Evolutionary conservation across 768 basidiomycete species (phyloP).

Genomic region (Lactarius trivialis): DNA sequence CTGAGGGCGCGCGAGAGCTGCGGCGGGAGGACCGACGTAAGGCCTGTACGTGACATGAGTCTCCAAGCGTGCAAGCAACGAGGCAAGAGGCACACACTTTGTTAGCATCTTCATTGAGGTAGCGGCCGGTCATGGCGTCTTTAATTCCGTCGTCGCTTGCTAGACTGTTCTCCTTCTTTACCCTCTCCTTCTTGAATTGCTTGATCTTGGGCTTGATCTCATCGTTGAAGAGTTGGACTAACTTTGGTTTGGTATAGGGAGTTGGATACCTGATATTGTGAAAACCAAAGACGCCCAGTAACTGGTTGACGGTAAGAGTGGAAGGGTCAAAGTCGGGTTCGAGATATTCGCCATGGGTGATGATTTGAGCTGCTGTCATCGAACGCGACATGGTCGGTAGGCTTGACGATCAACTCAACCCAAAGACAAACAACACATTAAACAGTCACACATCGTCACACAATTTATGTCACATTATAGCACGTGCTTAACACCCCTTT

Average conservation of each 20-base stretch:
- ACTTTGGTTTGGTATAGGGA: constrained; percentile 69
- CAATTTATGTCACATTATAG: not conserved
- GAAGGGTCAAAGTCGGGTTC: constrained; percentile 70
- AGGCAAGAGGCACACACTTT: constrained; percentile 35
- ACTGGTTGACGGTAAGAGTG: constrained; percentile 70
- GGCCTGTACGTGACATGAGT: constrained; percentile 28
- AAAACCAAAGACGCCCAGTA: constrained; percentile 68
- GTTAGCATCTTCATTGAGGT: constrained; percentile 39
- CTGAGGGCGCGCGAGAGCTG: constrained; percentile 48
- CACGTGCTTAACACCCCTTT: constrained; percentile 4
- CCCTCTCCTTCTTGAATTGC: constrained; percentile 55
- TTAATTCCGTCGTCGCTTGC: constrained; percentile 80
- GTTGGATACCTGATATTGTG: constrained; percentile 71
- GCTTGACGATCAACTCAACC: not conserved
- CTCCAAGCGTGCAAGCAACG: constrained; percentile 12
- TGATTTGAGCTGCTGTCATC: constrained; percentile 71
- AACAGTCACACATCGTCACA: constrained; percentile 18
- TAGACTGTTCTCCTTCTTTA: constrained; percentile 59
- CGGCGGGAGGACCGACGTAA: constrained; percentile 56
- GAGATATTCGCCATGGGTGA: constrained; percentile 70
- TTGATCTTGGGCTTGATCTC: constrained; percentile 57
- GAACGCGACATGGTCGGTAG: constrained; percentile 52
- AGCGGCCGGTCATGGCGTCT: constrained; percentile 77
- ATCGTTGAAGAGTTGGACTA: constrained; percentile 71
- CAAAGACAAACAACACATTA: constrained; percentile 15